Base-by-base conservation (phyloP, 1,139 yeast species). In the Geotrichum phurueaensis region DNA sequence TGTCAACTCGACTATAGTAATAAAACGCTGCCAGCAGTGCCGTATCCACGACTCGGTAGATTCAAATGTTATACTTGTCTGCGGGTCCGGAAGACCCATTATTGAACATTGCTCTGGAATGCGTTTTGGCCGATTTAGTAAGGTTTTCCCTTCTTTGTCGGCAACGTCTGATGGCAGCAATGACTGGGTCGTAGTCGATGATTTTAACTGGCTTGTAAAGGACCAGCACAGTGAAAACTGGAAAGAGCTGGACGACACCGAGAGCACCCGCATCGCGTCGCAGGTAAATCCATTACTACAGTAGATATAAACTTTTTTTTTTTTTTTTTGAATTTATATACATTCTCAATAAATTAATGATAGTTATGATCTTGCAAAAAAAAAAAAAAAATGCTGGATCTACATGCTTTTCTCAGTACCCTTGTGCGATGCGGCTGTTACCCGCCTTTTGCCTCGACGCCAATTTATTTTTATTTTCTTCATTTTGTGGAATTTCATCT, bases 161-260 rank as follows among this genome's bases (percentile, higher is more conserved):
- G 20, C 22, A n/a, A 23, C 10, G 23, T 31, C 25, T 25, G 31
- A 39, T 12, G 20, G 20, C 18, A 39, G 47, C 20, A 18, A 2
- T 39, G 47, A 39, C 18, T 61, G 62, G 63, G 36, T 20, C 2
- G 47, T 54, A 10, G 58, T 61, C 9, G 63, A 61, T 50, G 63
- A 61, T 50, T 61, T 61, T 27, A 61, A 61, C 56, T 61, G 63
- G 63, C 55, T 61, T 9, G 57, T 33, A 23, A 22, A 43, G 27
- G 53, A 47, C 43, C 45, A 18, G 39, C 57, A 25, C 6, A 61
- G 63, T 39, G 22, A 31, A 9, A 55, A 61, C 50, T 61, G 63
- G 63, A 39, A n/a, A 39, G 47, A 39, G 9, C 20, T 39, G 5
- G 13, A 54, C n/a, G 22, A 39, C 20, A 5, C 47, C 3, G 47